These are phyloP conservation scores for Bolboschoenoplectus hybrid DNA, from an alignment of 202 grass and related monocot genomes.

Conservation along the genomic window DNA sequence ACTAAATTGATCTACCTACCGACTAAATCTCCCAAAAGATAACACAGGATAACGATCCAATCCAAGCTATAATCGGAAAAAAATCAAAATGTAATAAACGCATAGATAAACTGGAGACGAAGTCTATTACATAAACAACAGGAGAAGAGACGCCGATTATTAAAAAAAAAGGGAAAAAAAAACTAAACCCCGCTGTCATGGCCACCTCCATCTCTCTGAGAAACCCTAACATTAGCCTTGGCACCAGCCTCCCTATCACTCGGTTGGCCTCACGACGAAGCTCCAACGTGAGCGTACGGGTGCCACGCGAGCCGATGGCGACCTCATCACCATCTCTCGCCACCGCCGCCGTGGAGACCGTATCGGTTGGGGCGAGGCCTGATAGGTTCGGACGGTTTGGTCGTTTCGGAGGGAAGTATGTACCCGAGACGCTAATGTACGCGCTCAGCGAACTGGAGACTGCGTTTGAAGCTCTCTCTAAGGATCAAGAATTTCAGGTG, in stretches of 20 bases:
- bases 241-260: neutral
- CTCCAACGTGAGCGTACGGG: slow-evolving; percentile 34
- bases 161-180: neutral
- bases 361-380: slow-evolving; percentile 41
- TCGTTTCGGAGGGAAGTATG: slow-evolving; percentile 92
- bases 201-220: slow-evolving; percentile 35
- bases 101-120: neutral
- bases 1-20: neutral
- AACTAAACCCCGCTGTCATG: neutral
- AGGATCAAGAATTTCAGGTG: slow-evolving; percentile 82
- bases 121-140: slow-evolving; percentile 21
- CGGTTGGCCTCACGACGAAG: neutral
- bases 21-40: neutral
- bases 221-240: slow-evolving; percentile 26
- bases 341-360: neutral
- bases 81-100: neutral
- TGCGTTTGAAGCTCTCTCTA: slow-evolving; percentile 68
- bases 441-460: slow-evolving; percentile 80
- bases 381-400: slow-evolving; percentile 79
- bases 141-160: neutral
- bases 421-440: slow-evolving; percentile 92
- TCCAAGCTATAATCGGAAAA: neutral
- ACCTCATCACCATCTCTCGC: slow-evolving; percentile 5
- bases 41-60: neutral
- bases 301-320: slow-evolving; percentile 50